Base-by-base conservation (phyloP, 768 basidiomycete genomes). In the Trametes sanguinea region DNA sequence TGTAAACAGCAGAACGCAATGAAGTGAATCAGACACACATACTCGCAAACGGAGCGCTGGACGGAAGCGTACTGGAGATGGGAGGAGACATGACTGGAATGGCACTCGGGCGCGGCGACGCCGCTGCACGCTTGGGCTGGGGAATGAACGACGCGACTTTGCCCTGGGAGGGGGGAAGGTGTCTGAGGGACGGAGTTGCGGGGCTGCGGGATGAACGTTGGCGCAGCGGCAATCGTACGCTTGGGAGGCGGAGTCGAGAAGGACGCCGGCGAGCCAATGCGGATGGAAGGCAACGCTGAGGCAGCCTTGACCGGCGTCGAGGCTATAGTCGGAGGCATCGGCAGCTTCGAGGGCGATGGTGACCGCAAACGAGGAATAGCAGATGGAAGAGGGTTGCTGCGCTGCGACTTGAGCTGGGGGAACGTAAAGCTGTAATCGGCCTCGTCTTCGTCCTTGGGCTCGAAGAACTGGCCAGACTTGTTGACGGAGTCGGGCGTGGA, bases 181-280 rank as follows among this genome's bases (percentile, higher is more conserved):
- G 78, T 74, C 39, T 74, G 70, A 43, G 68, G 48, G 2, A 80
- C 80, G 9, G 65, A 42, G 22, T 30, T 71, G 43, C 80, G 73
- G 7, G 82, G 79, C 60, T 88, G 88, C 46, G 87, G 86, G 51
- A 89, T 87, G 67, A 85, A 85, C 5, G 88, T 84, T 6, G 82
- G 77, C 39, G 75, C 68, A 4, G 71, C 67, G 16, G 78, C 35
- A 11, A 6, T 78, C 6, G 76, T 78, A 58, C 83, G 84, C 72
- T 83, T 86, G 27, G 74, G 76, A 3, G 85, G 82, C 45, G 85
- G 83, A 0, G 84, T 85, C 17, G 76, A 71, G 66, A 79, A 81
- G 5, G 75, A 67, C 30, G 56, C 39, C 9, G 61, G 68, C 62
- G 77, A 65, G 70, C 46, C 52, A 32, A 46, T 14, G 22, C 37